Evolutionary conservation across 495 filamentous ascomycete genomes (phyloP).

Genomic region (Neurospora sp.): DNA sequence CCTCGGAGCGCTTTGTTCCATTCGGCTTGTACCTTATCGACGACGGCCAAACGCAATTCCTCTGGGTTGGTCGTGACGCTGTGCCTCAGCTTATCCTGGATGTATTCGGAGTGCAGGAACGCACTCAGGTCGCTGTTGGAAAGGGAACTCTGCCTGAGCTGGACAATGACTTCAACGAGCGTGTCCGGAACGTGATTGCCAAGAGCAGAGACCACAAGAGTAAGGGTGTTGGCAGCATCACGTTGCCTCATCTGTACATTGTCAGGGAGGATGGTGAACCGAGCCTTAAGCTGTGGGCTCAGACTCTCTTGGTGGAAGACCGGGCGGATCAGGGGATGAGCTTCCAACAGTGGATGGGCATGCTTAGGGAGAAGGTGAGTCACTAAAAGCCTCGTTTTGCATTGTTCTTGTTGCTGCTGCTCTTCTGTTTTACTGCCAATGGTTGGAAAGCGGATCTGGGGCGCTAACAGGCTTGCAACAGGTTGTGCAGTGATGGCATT

Average conservation of each 20-base stretch:
- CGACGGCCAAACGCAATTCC: constrained; percentile 93
- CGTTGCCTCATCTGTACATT: constrained; percentile 84
- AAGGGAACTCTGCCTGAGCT: constrained; percentile 77
- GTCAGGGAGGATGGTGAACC: constrained; percentile 94
- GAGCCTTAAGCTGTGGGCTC: constrained; percentile 88
- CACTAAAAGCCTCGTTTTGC: constrained; percentile 1
- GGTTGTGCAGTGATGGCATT: not conserved
- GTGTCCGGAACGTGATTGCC: constrained; percentile 76
- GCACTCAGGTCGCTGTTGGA: constrained; percentile 75
- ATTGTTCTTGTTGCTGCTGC: not conserved
- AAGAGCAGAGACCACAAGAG: constrained; percentile 83
- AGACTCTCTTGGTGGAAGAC: constrained; percentile 92
- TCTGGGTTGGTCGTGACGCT: constrained; percentile 91
- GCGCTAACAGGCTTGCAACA: not conserved
- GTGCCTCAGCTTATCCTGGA: constrained; percentile 81
- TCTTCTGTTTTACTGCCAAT: not conserved
- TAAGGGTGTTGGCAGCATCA: constrained; percentile 81
- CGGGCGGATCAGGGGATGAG: constrained; percentile 88
- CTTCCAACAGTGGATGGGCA: constrained; percentile 85
- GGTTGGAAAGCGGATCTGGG: not conserved
- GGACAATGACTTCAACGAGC: constrained; percentile 94
- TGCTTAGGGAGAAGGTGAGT: constrained; percentile 91
- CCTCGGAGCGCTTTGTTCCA: constrained; percentile 74
- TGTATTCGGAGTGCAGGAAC: constrained; percentile 78
- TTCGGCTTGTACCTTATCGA: constrained; percentile 97